These are phyloP conservation scores for Ophiognomonia clavigignenti-juglandacearum DNA, from an alignment of 2,329 filamentous ascomycete genomes.

Conservation along the genomic window DNA sequence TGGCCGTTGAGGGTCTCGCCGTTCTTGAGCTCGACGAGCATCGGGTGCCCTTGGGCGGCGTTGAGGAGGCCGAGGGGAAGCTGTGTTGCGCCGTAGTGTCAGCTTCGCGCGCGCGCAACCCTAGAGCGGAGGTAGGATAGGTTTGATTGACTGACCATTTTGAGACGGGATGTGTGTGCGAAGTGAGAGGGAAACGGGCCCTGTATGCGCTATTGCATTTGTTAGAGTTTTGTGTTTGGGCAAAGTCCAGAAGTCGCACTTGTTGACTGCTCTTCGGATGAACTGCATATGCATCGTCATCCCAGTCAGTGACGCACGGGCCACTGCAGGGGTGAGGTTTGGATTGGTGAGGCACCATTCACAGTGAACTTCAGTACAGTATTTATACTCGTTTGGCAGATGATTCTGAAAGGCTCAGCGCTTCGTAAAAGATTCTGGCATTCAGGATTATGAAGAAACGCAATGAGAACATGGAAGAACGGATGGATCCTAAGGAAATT, in stretches of 20 bases:
- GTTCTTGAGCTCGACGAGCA: slow-evolving; percentile 96
- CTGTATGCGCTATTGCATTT: slow-evolving; percentile 8
- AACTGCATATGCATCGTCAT: slow-evolving; percentile 9
- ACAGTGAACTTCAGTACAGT: too few relatives aligned
- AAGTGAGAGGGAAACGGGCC: neutral
- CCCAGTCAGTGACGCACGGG: neutral
- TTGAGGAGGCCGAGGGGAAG: slow-evolving; percentile 79
- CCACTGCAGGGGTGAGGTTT: too few relatives aligned
- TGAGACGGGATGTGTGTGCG: neutral
- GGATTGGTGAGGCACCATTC: too few relatives aligned
- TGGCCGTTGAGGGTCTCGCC: slow-evolving; percentile 97
- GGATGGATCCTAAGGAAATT: neutral
- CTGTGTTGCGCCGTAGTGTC: slow-evolving; percentile 32
- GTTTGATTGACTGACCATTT: slow-evolving; percentile 17
- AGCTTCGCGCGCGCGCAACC: neutral
- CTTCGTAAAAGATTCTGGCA: too few relatives aligned
- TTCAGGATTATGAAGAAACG: neutral
- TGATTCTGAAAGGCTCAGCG: too few relatives aligned
- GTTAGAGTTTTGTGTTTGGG: too few relatives aligned
- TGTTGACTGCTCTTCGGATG: neutral
- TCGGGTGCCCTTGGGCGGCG: slow-evolving; percentile 94
- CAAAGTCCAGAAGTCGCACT: neutral
- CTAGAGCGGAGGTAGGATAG: neutral
- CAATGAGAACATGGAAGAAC: neutral
- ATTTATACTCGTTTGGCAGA: too few relatives aligned